Evolutionary conservation across 2,329 filamentous ascomycete species (phyloP), one percentile per base, ranked within the genome.

Genomic region (Epicoccum sorghinum): DNA sequence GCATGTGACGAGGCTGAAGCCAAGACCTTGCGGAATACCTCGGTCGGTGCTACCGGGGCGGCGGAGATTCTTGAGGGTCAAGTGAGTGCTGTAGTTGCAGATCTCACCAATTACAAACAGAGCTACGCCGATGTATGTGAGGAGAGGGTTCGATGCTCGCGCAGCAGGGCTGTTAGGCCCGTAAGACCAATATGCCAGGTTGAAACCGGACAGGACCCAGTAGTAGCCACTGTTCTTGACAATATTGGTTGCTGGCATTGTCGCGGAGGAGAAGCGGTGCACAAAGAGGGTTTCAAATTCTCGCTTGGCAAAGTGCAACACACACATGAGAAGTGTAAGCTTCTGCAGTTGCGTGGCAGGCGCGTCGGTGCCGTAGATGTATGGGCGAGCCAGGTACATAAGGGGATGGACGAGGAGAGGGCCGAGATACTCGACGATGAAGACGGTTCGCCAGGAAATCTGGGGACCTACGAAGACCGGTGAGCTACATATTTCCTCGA

Each of bases 191-290:
- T 89, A 89, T 39, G 91, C 91, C 68, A 93, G 86, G 67, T 95
- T 85, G 24, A 92, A 71, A 43, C 95, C 95, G 4, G 89, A 88
- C 50, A 93, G 77, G 30, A 88, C 69, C 95, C 95, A 99, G 85
- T 99, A 99, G 81, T 97, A 93, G 63, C 84, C 85, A 62, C 88
- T 91, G 83, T 99, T 99, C 78, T 93, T 95, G 84, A 97, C 89
- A 72, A 99, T 91, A 81, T 96, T 96, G 71, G 78, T 79, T 54
- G 85, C 83, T 14, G 95, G 95, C 95, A 99, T 99, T 43, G 95
- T 99, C 69, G 89, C 91, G 58, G 89, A 86, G 52, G 91, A 93
- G 82, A 99, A 99, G 73, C 91, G 91, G 82, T 99, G 95, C 58
- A 99, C 85, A 73, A 95, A 96, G 58, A 96, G 72, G 0, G 95